Evolutionary conservation across 140 eudicot species (phyloP).

Genomic region (Senecio squalidus): DNA sequence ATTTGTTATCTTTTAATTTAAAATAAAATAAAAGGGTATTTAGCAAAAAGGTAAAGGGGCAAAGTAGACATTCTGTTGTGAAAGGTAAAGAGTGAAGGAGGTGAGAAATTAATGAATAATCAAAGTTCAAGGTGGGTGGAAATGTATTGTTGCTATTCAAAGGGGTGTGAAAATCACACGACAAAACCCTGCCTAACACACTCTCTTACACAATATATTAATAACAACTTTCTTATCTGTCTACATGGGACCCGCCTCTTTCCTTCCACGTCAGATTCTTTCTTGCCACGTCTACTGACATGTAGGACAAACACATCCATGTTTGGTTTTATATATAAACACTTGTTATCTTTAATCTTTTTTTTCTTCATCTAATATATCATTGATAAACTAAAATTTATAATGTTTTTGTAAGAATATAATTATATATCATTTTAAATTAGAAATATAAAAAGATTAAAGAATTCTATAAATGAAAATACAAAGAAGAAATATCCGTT

Average conservation of each 20-base stretch:
- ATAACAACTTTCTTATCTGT: constrained; percentile 3
- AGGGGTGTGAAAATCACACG: constrained; percentile 23
- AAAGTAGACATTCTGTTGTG: not conserved
- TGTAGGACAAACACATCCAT: no score
- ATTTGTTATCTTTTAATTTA: no score
- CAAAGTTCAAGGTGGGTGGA: constrained; percentile 8
- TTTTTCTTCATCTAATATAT: no score
- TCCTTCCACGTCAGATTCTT: constrained; percentile 14
- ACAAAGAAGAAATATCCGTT: no score
- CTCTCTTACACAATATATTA: not conserved
- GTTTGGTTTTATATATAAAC: no score
- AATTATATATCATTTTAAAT: no score
- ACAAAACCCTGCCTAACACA: constrained; percentile 8
- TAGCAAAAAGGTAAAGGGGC: not conserved
- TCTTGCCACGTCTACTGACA: constrained; percentile 13
- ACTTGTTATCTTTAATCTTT: no score
- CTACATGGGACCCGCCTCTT: constrained; percentile 4
- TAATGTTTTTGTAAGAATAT: no score
- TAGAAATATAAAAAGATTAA: no score
- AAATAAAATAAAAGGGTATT: not conserved
- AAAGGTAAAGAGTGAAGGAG: not conserved
- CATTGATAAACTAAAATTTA: no score
- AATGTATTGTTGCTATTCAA: constrained; percentile 20
- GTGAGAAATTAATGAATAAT: not conserved
- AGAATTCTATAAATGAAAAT: no score